Base-by-base conservation (phyloP, 2,329 filamentous ascomycete genomes). In the Dothiorella sarmentorum region DNA sequence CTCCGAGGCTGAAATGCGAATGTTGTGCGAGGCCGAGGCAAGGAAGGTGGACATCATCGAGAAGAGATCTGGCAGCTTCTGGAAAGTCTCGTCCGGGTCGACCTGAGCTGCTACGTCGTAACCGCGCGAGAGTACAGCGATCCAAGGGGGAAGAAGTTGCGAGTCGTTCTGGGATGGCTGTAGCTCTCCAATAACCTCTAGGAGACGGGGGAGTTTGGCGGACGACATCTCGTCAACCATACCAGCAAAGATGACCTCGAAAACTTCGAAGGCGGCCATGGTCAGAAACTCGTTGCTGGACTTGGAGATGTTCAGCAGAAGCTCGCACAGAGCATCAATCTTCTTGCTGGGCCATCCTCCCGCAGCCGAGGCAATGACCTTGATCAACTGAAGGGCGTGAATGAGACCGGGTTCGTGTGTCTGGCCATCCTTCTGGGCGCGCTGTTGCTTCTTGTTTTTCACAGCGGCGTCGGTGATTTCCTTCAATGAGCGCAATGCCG, bases 271-370 rank as follows among this genome's bases (percentile, higher is more conserved):
- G 0, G 92, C 89, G 10, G 90, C 88, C 87, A 97, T 95, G 29
- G 92, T 96, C 79, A 99, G 87, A 72, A 93, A 96, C 71, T 97
- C 92, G 71, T 95, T 97, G 72, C 86, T 94, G 7, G 89, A 92
- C 69, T 87, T 87, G 27, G 93, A 93, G 62, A 97, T 96, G 64
- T 86, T 86, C 65, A 99, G 84, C 60, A 99, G 78, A 56, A 96
- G 78, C 73, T 97, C 92, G 73, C 92, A 97, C 31, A 99, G 78
- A 2, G 88, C 81, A 75, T 99, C 94, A 57, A 97, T 96, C 76
- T 96, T 96, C 78, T 89, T 91, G 77, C 89, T 96, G 0, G 94
- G 94, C 94, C 94, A 99, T 52, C 94, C 94, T 38, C 91, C 90
- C 60, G 91, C 93, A 4, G 90, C 91, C 3, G 84, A 82, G 0